A percentile compares a stretch with the other conserved stretches of the same genome.
Conservation (phyloP, 2,329 filamentous ascomycete genomes). For the Herpotrichia juniperi region DNA sequence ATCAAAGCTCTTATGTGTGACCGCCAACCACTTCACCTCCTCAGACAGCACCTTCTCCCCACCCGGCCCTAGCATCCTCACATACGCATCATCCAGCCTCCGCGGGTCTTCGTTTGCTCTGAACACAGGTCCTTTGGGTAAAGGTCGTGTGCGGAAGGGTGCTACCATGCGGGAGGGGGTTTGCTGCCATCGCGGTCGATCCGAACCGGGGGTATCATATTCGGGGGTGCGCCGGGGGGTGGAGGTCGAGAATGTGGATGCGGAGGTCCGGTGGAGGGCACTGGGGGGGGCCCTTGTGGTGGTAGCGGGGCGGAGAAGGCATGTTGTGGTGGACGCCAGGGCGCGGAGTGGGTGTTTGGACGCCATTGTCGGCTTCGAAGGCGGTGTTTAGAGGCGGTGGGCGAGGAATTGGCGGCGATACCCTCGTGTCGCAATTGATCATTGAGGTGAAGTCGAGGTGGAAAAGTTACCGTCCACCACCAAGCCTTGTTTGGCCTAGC, state of each 20-base stretch:
- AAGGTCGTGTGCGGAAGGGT: slow-evolving; percentile 61
- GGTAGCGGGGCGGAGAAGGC: slow-evolving; percentile 33
- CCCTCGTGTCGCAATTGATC: not conserved
- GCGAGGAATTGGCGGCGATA: slow-evolving; percentile 7
- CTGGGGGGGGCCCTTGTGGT: slow-evolving; percentile 20
- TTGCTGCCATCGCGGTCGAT: slow-evolving; percentile 56
- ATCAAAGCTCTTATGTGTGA: slow-evolving; percentile 98
- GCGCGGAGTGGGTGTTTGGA: slow-evolving; percentile 52
- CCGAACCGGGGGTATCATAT: slow-evolving; percentile 38
- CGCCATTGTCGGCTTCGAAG: slow-evolving; percentile 49
- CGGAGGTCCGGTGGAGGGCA: slow-evolving; percentile 40
- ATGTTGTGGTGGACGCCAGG: slow-evolving; percentile 31
- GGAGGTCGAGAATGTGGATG: slow-evolving; percentile 42
- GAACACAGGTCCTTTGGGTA: slow-evolving; percentile 65
- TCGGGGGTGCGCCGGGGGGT: slow-evolving; percentile 27
- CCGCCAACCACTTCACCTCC: slow-evolving; percentile 93
- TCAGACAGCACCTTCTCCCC: slow-evolving; percentile 79
- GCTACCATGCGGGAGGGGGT: slow-evolving; percentile 56
- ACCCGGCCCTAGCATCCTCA: slow-evolving; percentile 72
- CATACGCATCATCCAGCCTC: slow-evolving; percentile 78
- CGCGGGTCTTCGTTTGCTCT: slow-evolving; percentile 76
- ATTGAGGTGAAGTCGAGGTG: slow-evolving; percentile 24
- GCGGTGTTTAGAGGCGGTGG: slow-evolving; percentile 18
- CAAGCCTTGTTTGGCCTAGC: slow-evolving; percentile 1
- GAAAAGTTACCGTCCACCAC: slow-evolving; percentile 22